Conservation (phyloP, 805 yeast species). For the Sugiyamaella marilandica region DNA sequence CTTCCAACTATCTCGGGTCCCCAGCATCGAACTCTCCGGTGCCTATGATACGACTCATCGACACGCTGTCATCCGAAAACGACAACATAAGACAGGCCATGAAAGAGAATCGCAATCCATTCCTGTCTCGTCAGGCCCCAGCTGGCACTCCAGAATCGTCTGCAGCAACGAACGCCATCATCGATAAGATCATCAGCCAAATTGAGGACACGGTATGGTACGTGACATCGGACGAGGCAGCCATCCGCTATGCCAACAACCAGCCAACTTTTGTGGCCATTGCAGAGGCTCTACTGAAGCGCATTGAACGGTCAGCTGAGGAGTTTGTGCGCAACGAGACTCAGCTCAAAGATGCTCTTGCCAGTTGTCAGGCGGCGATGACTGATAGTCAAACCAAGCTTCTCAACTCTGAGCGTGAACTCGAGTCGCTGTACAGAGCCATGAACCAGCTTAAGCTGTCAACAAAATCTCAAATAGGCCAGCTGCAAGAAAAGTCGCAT, state of each 20-base stretch:
- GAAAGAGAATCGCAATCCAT: conserved; percentile 6
- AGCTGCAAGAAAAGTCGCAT: not conserved
- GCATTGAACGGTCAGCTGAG: not conserved
- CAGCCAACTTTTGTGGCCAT: not conserved
- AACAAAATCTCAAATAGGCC: not conserved
- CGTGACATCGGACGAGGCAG: not conserved
- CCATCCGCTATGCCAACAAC: not conserved
- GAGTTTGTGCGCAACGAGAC: not conserved
- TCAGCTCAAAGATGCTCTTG: not conserved
- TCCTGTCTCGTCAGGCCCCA: not conserved
- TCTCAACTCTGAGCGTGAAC: conserved; percentile 5
- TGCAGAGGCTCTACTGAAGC: not conserved
- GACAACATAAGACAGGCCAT: conserved; percentile 8
- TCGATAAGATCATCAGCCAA: not conserved
- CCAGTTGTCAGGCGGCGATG: not conserved
- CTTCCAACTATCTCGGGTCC: not conserved
- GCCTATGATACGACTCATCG: conserved; percentile 5
- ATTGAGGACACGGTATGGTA: not conserved
- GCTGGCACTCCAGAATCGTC: not conserved
- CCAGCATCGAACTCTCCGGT: not conserved
- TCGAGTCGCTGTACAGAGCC: conserved; percentile 1
- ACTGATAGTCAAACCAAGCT: not conserved
- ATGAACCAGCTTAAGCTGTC: conserved; percentile 1
- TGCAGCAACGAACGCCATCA: not conserved
- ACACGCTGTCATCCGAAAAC: conserved; percentile 4